These are phyloP conservation scores for Phyllosticta citribraziliensis DNA, from an alignment of 2,329 filamentous ascomycete species.

Conservation along the genomic window DNA sequence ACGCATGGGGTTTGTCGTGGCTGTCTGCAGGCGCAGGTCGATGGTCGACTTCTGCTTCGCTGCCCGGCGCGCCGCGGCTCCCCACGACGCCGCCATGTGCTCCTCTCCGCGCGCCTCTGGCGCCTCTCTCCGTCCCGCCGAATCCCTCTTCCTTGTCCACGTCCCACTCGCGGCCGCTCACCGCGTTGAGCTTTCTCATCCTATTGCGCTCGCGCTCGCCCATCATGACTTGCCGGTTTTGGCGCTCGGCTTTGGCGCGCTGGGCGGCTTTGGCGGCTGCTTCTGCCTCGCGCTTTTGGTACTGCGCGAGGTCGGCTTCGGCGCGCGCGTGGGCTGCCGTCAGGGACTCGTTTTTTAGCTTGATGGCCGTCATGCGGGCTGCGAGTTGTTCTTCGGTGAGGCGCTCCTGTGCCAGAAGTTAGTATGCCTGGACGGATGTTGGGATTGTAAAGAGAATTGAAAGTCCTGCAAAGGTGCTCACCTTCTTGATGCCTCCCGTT, in stretches of 20 bases:
- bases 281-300: constrained; percentile 52
- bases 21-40: constrained; percentile 7
- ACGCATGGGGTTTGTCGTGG: constrained; percentile 12
- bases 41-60: not conserved
- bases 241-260: constrained; percentile 35
- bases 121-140: constrained; percentile 31
- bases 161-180: constrained; percentile 54
- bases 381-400: constrained; percentile 56
- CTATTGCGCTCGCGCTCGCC: constrained; percentile 53
- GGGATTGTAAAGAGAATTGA: constrained; percentile 3
- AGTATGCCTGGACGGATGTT: not conserved
- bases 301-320: constrained; percentile 58
- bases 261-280: constrained; percentile 41
- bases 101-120: constrained; percentile 35
- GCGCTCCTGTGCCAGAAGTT: constrained; percentile 38
- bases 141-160: constrained; percentile 51
- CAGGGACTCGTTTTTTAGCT: constrained; percentile 50
- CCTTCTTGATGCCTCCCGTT: constrained; percentile 43
- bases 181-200: constrained; percentile 47
- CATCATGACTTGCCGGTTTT: constrained; percentile 50
- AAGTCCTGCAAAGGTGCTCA: constrained; percentile 14
- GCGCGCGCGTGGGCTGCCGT: constrained; percentile 53
- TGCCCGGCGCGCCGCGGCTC: not conserved
- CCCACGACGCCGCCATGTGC: constrained; percentile 40
- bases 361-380: constrained; percentile 51